Evolutionary conservation across 441 rosid genomes (phyloP), one percentile per base, ranked within the genome.

Genomic region (Hura crepitans): DNA sequence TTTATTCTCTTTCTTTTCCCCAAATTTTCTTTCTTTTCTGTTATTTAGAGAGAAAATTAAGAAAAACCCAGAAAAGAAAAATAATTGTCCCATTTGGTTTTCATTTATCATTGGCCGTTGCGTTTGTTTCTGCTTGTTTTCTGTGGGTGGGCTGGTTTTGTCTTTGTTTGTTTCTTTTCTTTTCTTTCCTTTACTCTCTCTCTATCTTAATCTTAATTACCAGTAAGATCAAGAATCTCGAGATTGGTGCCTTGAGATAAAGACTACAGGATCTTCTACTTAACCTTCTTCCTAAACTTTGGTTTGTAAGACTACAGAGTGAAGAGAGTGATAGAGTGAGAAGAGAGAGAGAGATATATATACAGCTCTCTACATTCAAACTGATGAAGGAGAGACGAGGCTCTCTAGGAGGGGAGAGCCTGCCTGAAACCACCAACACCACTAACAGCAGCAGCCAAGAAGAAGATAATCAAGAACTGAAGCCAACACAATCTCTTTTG

Each of bases 331-430:
- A n/a, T n/a, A 22, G 22, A 6, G 51, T 6, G 27, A 60, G 31
- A 58, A 30, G n/a, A n/a, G n/a, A 28, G 17, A 27, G 13, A 31
- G 3, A 56, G 22, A 54, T 25, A n/a, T 3, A 3, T 0, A 43
- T 39, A 69, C 13, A 55, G 31, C 5, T 9, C 2, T 31, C 14
- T 39, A 62, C 51, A 51, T 13, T 22, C 67, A 56, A 54, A 68
- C 84, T 77, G 77, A 87, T 87, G 92, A 82, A 80, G 77, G 84
- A 77, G 71, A 81, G 77, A 78, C 88, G 78, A 74, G 88, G 88
- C 89, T 87, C 92, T 85, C 89, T 81, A 76, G 81, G 78, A 69
- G 78, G 81, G 80, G 91, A 82, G 88, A 84, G 89, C 89, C 91
- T 81, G 81, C 89, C 83, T 74, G 83, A 72, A 46, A 68, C 62